A percentile compares a stretch with the other conserved stretches of the same genome.
Conservation (phyloP, 208 protist genomes). For the Histomonas meleagridis region DNA sequence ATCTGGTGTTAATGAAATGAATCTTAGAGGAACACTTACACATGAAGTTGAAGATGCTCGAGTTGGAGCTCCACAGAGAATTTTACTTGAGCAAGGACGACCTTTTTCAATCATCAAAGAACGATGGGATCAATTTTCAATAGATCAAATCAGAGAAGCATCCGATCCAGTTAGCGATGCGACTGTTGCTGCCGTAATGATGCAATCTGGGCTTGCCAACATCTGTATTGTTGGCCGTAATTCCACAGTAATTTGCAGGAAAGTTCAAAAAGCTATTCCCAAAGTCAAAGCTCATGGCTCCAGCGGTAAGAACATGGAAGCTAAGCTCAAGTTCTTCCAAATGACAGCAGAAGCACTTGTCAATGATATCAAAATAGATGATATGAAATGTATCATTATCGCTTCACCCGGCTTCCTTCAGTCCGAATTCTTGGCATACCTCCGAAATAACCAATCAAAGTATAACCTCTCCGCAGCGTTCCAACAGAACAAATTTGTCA, state of each 20-base stretch:
- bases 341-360: not conserved
- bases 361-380: not conserved
- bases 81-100: not conserved
- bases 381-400: conserved; percentile 13
- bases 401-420: conserved; percentile 23
- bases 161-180: not conserved
- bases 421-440: not conserved
- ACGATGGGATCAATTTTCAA: conserved; percentile 3
- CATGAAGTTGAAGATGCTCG: not conserved
- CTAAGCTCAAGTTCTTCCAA: not conserved
- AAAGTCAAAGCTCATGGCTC: not conserved
- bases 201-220: not conserved
- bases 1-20: conserved; percentile 28
- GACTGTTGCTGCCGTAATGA: not conserved
- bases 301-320: not conserved
- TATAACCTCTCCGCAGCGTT: not conserved
- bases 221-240: not conserved
- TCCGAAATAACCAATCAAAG: not conserved
- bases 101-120: not conserved
- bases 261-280: not conserved
- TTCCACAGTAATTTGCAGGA: not conserved
- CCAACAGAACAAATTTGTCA: not conserved
- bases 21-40: not conserved
- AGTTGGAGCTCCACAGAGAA: not conserved
- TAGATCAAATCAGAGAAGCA: not conserved